Base-by-base conservation (phyloP, 371 early-diverging fungal genomes). In the Rhizomucor pusillus region DNA sequence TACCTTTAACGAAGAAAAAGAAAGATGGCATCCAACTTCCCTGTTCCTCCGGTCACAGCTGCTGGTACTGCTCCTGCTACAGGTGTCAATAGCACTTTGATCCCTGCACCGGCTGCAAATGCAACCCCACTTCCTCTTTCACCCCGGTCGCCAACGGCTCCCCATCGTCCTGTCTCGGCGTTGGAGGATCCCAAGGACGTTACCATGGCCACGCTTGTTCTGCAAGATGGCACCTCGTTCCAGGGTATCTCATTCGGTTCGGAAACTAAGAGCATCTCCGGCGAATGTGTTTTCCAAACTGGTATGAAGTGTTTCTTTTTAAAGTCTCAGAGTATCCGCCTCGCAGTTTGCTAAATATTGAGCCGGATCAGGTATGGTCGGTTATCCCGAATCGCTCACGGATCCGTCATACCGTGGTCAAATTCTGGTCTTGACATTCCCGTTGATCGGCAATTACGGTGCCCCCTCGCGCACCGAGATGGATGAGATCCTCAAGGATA, bases 391-490 rank as follows among this genome's bases (percentile, higher is more conserved):
- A 73, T 92, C 95, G 24, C 78, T 96, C 73, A 97, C 97, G 12
- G 97, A 98, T 77, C 97, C 97, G 25, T 93, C 94, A 34, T 96
- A 96, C 74, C 83, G 89, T 50, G 97, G 96, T 14, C 96, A 98
- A 79, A 92, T 98, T 63, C 71, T 98, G 51, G 94, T 93, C 43
- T 71, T 93, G 54, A 93, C 94, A 44, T 92, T 89, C 72, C 94
- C 94, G 18, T 76, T 94, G 50, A 75, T 93, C 47, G 86, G 79
- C 72, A 97, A 96, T 78, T 96, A 97, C 71, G 97, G 97, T 64
- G 94, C 94, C 2, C 96, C 96, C 9, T 69, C 78, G 1, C 78
- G 77, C 23, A 56, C 70, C n/a, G 78, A 76, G 40, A 84, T 83
- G 70, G 95, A 93, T 72, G 69, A 85, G 57, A 83, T 79, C 47